Conservation (phyloP, 176 grass and related monocot species). For the Juncus effusus region DNA sequence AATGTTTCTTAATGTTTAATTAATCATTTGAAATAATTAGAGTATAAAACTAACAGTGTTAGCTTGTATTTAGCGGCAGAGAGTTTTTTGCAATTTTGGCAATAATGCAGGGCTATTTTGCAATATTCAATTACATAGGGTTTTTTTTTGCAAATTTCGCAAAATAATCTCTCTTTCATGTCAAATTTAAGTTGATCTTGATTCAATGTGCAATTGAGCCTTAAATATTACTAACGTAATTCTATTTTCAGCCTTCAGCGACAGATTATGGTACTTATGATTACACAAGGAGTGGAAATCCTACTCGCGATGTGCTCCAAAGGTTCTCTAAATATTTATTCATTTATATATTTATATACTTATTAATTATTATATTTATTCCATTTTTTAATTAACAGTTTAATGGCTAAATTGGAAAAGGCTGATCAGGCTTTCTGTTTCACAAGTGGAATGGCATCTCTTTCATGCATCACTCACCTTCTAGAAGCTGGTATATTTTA, state of each 20-base stretch:
- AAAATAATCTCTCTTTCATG: too few relatives aligned
- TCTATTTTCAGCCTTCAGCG: constrained; percentile 73
- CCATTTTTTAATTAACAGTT: constrained; percentile 37
- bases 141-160: too few relatives aligned
- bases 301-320: constrained; percentile 93
- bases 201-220: background rate
- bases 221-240: background rate
- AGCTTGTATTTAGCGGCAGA: too few relatives aligned
- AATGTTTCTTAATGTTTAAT: too few relatives aligned
- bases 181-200: background rate
- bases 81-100: too few relatives aligned
- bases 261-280: constrained; percentile 84
- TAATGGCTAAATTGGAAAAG: constrained; percentile 97
- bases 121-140: constrained; percentile 4
- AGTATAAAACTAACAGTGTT: too few relatives aligned
- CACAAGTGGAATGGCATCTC: constrained; percentile 94
- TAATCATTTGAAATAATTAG: too few relatives aligned
- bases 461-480: constrained; percentile 66
- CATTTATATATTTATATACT: background rate
- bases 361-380: constrained; percentile 3
- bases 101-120: background rate
- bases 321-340: constrained; percentile 41
- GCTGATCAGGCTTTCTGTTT: constrained; percentile 97
- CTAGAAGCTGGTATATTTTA: constrained; percentile 49
- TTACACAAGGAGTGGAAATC: constrained; percentile 97